Evolutionary conservation across 345 rosid genomes (phyloP), one percentile per base, ranked within the genome.

Genomic region (Schrenkiella parvula): DNA sequence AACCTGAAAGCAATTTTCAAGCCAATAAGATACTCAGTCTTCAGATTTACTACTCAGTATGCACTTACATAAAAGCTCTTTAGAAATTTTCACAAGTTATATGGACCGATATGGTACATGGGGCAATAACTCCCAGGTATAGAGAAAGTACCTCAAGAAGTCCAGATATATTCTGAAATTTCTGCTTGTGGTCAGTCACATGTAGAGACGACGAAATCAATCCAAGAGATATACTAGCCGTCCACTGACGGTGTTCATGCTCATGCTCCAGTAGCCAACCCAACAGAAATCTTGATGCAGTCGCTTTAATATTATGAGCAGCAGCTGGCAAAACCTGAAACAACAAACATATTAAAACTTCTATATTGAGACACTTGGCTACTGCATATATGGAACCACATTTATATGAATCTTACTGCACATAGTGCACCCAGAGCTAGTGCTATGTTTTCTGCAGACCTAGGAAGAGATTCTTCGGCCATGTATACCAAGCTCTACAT

Each of bases 191-290:
- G 77, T 93, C 92, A 34, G 98, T 93, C 47, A 83, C 87, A 62
- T 93, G 93, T 28, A 90, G 73, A 74, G 91, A 81, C 42, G 85
- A 84, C 23, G 96, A 81, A 66, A 90, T 81, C 79, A 89, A 79
- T 76, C 98, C 98, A 82, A 93, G 92, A 79, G 98, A 86, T 67
- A 93, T 80, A 70, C 89, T 92, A 68, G 98, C 93, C 34, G 97
- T 83, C 98, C 97, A 93, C 70, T 93, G 97, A 77, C 95, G 88
- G 73, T 90, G 84, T 73, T 93, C 97, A 78, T 89, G 97, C 61
- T 90, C 89, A 80, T 84, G 81, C 83, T 89, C 86, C 82, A 81
- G 84, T 77, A 93, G 68, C 97, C 96, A 89, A 65, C 78, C 82
- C 78, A 89, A 50, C 22, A 93, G 84, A 84, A 87, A 93, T 79